Percentiles rank a stretch among this genome's conserved stretches.
These are phyloP conservation scores for Pleoardoris graminearum DNA, from an alignment of 2,329 filamentous ascomycete species.

Conservation along the genomic window DNA sequence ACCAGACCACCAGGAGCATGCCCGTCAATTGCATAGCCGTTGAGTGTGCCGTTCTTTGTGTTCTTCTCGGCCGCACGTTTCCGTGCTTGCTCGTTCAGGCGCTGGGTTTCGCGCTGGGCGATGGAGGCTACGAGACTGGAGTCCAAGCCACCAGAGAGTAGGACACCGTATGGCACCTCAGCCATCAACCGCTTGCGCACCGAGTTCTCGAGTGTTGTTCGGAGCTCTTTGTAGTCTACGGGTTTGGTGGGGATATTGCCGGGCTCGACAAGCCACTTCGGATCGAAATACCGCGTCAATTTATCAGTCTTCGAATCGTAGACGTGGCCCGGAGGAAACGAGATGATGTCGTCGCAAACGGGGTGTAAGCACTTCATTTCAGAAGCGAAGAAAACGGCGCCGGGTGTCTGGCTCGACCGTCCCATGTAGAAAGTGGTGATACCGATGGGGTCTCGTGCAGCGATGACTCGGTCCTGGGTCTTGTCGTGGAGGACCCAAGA, in stretches of 20 bases:
- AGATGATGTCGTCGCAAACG: slow-evolving; percentile 92
- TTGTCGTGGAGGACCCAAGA: slow-evolving; percentile 98
- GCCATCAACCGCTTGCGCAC: slow-evolving; percentile 98
- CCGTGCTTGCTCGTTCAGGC: slow-evolving; percentile 68
- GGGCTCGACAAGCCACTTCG: slow-evolving; percentile 84
- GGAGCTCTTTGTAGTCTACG: slow-evolving; percentile 79
- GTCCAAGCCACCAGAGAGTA: slow-evolving; percentile 93
- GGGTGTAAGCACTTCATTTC: slow-evolving; percentile 92
- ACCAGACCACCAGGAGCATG: slow-evolving; percentile 62
- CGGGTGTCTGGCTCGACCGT: slow-evolving; percentile 77
- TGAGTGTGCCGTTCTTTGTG: slow-evolving; percentile 52
- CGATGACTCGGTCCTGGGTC: slow-evolving; percentile 86
- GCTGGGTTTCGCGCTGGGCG: slow-evolving; percentile 86
- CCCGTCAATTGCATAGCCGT: slow-evolving; percentile 45
- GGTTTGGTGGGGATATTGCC: slow-evolving; percentile 76
- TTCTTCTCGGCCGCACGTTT: slow-evolving; percentile 42
- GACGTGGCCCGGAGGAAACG: slow-evolving; percentile 93
- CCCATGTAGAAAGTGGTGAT: slow-evolving; percentile 98
- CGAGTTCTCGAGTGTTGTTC: slow-evolving; percentile 82
- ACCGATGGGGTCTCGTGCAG: slow-evolving; percentile 93
- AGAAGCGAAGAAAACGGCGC: slow-evolving; percentile 91
- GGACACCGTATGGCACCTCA: slow-evolving; percentile 94
- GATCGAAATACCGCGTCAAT: slow-evolving; percentile 86
- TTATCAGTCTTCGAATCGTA: slow-evolving; percentile 91
- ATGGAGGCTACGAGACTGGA: slow-evolving; percentile 95